These are phyloP conservation scores for Phytopythium sindhum DNA, from an alignment of 352 stramenopile species.

Conservation along the genomic window DNA sequence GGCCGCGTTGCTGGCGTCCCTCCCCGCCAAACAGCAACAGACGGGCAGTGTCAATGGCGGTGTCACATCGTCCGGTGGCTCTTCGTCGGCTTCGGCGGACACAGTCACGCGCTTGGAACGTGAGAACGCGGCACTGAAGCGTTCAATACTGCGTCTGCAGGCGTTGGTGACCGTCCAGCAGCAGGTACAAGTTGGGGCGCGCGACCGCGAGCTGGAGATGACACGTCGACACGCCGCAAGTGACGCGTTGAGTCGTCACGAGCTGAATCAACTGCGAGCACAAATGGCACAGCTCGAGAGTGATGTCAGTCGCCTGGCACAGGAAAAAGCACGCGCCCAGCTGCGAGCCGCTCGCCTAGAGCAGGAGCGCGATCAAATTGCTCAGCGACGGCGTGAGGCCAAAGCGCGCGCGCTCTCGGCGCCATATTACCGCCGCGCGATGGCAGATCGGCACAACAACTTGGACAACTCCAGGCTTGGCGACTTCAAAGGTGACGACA, in stretches of 20 bases:
- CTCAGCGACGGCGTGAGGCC: conserved; percentile 37
- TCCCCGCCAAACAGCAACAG: background rate
- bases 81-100: conserved; percentile 20
- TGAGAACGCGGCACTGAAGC: conserved; percentile 66
- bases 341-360: conserved; percentile 39
- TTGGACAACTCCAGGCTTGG: background rate
- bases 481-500: background rate
- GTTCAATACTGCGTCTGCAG: conserved; percentile 66
- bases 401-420: conserved; percentile 51
- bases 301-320: conserved; percentile 38
- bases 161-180: conserved; percentile 61
- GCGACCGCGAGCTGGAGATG: conserved; percentile 39
- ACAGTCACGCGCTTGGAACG: conserved; percentile 38
- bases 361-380: conserved; percentile 40
- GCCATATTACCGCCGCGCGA: conserved; percentile 19
- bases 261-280: conserved; percentile 43
- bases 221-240: conserved; percentile 32
- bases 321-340: conserved; percentile 36
- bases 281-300: conserved; percentile 47
- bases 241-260: conserved; percentile 31
- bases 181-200: conserved; percentile 29
- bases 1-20: conserved; percentile 18
- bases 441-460: background rate
- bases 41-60: background rate
- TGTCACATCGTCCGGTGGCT: background rate